phyloP scores from a whole-genome alignment of 192 early-diverging fungal genomes.

The Haplosporangium gracile region DNA sequence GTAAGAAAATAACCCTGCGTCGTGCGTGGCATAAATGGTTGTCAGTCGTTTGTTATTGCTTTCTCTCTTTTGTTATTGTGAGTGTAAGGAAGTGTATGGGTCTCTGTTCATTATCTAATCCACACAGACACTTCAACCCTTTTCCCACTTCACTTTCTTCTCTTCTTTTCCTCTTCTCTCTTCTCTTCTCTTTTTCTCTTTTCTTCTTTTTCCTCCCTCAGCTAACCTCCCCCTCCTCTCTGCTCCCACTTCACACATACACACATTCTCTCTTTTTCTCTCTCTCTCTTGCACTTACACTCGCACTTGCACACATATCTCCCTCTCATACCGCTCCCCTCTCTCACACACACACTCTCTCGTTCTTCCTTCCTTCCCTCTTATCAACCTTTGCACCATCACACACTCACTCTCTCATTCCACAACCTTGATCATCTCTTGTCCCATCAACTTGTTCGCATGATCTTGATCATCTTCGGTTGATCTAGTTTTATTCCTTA shows the following conservation, averaged over 20 bases:
- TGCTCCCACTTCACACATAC: not conserved
- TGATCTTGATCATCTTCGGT: not conserved
- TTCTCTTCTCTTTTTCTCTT: not conserved
- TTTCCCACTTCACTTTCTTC: not conserved
- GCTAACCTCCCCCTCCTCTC: conserved; percentile 4
- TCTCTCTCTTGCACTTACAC: not conserved
- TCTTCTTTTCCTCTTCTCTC: not conserved
- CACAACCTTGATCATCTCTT: not conserved
- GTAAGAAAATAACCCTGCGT: too few species aligned
- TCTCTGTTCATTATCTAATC: not conserved
- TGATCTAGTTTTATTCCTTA: not conserved
- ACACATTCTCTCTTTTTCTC: not conserved
- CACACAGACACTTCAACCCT: not conserved
- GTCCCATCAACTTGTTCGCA: not conserved
- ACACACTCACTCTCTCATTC: not conserved
- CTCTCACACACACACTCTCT: not conserved
- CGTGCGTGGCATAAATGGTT: too few species aligned
- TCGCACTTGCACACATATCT: not conserved
- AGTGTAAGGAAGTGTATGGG: not conserved
- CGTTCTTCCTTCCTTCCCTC: not conserved
- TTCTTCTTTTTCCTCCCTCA: conserved; percentile 1
- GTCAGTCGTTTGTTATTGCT: not conserved
- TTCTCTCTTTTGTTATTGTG: not conserved
- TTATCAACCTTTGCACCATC: conserved; percentile 14
- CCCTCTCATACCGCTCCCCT: not conserved